Evolutionary conservation across 495 filamentous ascomycete species (phyloP), one percentile per base, ranked within the genome.

Genomic region (Achaetomiella virescens): DNA sequence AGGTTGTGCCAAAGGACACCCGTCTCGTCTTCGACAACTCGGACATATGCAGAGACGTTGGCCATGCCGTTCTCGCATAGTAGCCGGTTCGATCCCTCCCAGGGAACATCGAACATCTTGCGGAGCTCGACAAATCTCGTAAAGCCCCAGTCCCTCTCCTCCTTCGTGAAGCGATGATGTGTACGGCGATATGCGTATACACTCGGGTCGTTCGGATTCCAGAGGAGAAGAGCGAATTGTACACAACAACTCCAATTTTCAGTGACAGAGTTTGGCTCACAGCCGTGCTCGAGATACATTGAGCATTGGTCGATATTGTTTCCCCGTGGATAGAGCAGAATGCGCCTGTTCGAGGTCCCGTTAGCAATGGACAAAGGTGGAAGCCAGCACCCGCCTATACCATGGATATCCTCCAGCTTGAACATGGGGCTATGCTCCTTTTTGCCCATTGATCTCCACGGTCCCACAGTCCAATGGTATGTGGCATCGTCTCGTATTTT

Each of bases 1-100:
- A 99, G 96, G 73, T 89, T 97, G 72, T 99, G 93, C 93, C 93
- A 99, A 57, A 99, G 71, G n/a, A 99, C 93, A 48, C 93, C 93
- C 3, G 93, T 99, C 27, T 96, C 93, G 68, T 99, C 93, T 70
- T 97, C 95, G 43, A 96, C 85, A 45, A 96, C 82, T 42, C 92
- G 82, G 46, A 99, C 88, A 65, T 95, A 99, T 47, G 91, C 93
- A 1, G 90, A 96, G 60, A 97, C 76, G 61, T 88, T 92, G 46
- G 86, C 89, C 25, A 81, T 78, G 46, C 96, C 89, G 63, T 91
- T 85, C 70, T 97, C 91, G 12, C 96, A 84, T 55, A 99, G 78
- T 15, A 87, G 88, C 36, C 85, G 79, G 47, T 91, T 83, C 1
- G 63, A 66, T n/a, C 64, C 65, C 18, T 73, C 75, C 81, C 83